These are phyloP conservation scores for Begonia fuchsioides DNA, from an alignment of 306 rosid species.

Conservation along the genomic window DNA sequence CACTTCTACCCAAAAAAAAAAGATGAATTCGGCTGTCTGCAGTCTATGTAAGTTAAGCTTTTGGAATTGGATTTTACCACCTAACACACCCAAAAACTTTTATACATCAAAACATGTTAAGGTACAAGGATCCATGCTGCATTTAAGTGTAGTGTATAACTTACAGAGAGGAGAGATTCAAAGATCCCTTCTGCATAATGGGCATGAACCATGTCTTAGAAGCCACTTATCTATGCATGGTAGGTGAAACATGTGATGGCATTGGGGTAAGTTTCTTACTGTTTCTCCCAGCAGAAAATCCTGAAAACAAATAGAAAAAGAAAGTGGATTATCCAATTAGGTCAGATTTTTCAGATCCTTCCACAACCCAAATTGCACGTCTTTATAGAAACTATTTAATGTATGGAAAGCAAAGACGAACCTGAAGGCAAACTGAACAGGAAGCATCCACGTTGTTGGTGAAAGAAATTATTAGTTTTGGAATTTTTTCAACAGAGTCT, in stretches of 20 bases:
- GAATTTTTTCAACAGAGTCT: conserved; percentile 78
- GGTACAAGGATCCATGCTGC: neutral
- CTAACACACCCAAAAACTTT: no score
- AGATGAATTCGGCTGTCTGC: no score
- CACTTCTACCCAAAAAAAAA: no score
- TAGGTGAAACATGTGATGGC: conserved; percentile 93
- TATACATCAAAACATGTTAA: no score
- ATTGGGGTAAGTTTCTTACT: conserved; percentile 87
- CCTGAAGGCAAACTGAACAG: conserved; percentile 98
- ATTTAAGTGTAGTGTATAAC: neutral
- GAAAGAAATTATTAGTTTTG: conserved; percentile 51
- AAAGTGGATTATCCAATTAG: no score
- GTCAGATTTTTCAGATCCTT: neutral
- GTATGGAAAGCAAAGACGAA: conserved; percentile 10
- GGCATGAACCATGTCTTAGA: conserved; percentile 92
- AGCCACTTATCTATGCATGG: conserved; percentile 99
- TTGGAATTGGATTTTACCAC: no score
- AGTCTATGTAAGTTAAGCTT: no score
- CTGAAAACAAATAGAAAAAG: conserved; percentile 21
- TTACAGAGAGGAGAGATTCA: conserved; percentile 13
- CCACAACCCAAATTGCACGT: neutral
- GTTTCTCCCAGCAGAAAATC: conserved; percentile 91
- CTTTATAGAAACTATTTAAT: neutral
- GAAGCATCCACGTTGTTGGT: conserved; percentile 62
- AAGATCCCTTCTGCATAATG: conserved; percentile 97